Base-by-base conservation (phyloP, 441 rosid genomes). In the Populus trichocarpa region DNA sequence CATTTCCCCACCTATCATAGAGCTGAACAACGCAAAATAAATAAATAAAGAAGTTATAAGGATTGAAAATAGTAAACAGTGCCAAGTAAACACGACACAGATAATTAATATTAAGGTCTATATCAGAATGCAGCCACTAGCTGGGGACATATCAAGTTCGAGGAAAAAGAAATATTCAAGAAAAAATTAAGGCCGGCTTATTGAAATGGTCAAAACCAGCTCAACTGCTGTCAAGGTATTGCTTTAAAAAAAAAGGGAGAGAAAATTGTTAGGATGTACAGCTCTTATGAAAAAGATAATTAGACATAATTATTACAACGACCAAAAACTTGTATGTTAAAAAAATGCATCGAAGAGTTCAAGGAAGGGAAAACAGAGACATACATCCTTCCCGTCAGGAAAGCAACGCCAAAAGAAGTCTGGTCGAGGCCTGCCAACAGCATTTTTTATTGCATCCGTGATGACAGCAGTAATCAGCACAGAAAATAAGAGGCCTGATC, bases 391-490 rank as follows among this genome's bases (percentile, higher is more conserved):
- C 59, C 98, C 97, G 83, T 92, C 88, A 74, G 98, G 97, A 80
- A 95, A 95, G 84, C 97, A 90, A 70, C 94, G 91, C 90, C 90
- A 90, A 69, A 90, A 92, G 88, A 92, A 92, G 86, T 92, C 88
- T 7, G 97, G 94, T 35, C 97, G 86, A 28, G 94, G 94, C 75
- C 92, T 86, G 65, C 94, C 97, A 40, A 87, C 88, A 14, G 89
- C 91, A 76, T 79, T 77, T 81, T 89, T 89, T 20, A 92, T 86
- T 35, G 94, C 82, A 82, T 95, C 99, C 53, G 98, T 93, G 73
- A 95, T 84, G n/a, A 95, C 93, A 20, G 71, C 97, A 18, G 97
- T 92, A 18, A 95, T 84, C 57, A 91, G 82, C 0, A 88, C 88
- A 69, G 99, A 85, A 86, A 84, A 93, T 8, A 89, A 82, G 72